Percentiles rank a stretch among this genome's conserved stretches.
These are phyloP conservation scores for Xylaria sp. DNA, from an alignment of 2,329 filamentous ascomycete species.

Conservation along the genomic window DNA sequence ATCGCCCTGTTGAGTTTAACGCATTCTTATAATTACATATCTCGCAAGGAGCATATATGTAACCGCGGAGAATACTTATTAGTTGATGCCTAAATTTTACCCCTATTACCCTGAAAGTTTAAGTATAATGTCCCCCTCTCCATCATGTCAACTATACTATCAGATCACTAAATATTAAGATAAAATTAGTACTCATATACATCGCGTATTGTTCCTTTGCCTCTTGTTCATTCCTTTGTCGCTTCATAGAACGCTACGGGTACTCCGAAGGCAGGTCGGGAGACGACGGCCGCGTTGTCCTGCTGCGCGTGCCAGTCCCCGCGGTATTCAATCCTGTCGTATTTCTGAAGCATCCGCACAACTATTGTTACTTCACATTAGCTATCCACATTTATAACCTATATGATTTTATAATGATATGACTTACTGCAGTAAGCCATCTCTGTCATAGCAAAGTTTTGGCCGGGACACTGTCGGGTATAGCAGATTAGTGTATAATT, in stretches of 20 bases:
- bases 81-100: background rate
- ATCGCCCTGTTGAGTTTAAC: background rate
- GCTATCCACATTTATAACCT: background rate
- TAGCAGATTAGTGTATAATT: constrained; percentile 15
- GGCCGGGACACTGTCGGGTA: constrained; percentile 36
- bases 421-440: constrained; percentile 40
- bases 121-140: too few relatives aligned
- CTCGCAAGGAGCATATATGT: background rate
- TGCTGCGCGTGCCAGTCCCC: constrained; percentile 40
- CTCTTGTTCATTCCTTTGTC: background rate
- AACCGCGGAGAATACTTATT: background rate
- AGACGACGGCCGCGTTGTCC: constrained; percentile 35
- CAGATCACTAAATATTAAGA: constrained; percentile 14
- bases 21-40: background rate
- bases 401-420: too few relatives aligned
- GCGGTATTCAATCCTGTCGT: constrained; percentile 39
- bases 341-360: constrained; percentile 40
- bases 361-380: constrained; percentile 21
- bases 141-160: background rate
- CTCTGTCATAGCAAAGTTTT: constrained; percentile 42
- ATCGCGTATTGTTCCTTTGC: background rate
- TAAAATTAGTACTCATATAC: too few relatives aligned
- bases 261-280: constrained; percentile 35
- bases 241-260: constrained; percentile 38
- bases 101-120: background rate